Conservation (phyloP, 306 rosid genomes). For the Glycine latifolia region DNA sequence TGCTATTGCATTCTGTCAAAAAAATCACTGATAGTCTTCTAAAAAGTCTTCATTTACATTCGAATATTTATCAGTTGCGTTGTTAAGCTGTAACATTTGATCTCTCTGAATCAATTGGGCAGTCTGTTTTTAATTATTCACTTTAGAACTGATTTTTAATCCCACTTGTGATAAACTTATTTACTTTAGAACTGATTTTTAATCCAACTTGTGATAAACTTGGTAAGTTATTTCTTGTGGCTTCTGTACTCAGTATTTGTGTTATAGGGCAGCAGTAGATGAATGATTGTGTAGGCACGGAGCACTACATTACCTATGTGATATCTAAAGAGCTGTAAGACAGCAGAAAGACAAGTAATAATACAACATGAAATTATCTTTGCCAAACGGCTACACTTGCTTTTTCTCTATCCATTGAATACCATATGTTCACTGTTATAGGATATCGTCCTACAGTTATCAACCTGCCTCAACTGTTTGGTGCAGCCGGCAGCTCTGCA, state of each 20-base stretch:
- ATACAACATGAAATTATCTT: neutral
- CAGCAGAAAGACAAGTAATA: neutral
- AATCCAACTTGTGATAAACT: neutral
- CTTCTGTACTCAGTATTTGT: neutral
- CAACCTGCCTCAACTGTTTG: too few relatives aligned
- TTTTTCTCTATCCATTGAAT: too few relatives aligned
- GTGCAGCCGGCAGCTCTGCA: too few relatives aligned
- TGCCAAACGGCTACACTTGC: neutral
- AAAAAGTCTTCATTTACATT: neutral
- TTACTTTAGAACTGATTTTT: neutral
- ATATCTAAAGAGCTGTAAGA: neutral
- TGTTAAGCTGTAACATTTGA: neutral
- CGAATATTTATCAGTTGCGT: neutral
- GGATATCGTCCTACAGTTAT: too few relatives aligned
- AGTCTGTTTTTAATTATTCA: neutral
- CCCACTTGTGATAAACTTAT: too few relatives aligned
- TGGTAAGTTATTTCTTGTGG: neutral
- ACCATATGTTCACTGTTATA: too few relatives aligned
- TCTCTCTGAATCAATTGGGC: neutral
- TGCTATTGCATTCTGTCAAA: neutral
- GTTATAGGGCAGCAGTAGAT: neutral
- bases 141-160: too few relatives aligned
- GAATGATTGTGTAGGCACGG: neutral
- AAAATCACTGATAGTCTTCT: neutral
- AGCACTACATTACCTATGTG: neutral